These are phyloP conservation scores for Neurospora cerealis DNA, from an alignment of 495 filamentous ascomycete genomes.

Conservation along the genomic window DNA sequence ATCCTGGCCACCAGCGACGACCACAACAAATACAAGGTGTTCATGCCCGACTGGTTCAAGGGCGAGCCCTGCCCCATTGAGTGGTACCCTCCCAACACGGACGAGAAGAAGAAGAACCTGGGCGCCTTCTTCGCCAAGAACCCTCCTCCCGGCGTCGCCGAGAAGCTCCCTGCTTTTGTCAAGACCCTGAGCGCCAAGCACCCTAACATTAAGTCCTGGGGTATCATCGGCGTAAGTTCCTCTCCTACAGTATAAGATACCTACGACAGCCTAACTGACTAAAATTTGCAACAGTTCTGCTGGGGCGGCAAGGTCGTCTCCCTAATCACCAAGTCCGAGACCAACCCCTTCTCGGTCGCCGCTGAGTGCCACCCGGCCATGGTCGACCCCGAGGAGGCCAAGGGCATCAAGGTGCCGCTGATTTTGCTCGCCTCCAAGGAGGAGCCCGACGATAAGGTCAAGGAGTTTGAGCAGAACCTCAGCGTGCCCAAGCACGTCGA, in stretches of 20 bases:
- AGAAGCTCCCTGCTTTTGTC: slow-evolving; percentile 54
- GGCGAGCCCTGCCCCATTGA: slow-evolving; percentile 45
- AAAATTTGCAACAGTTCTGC: slow-evolving; percentile 47
- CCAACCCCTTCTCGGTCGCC: slow-evolving; percentile 57
- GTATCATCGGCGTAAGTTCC: slow-evolving; percentile 56
- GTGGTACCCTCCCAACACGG: slow-evolving; percentile 68
- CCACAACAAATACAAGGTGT: slow-evolving; percentile 49
- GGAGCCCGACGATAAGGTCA: slow-evolving; percentile 55
- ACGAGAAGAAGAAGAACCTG: slow-evolving; percentile 69
- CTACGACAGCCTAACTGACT: not conserved
- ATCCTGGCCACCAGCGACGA: slow-evolving; percentile 51
- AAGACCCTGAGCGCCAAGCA: slow-evolving; percentile 43
- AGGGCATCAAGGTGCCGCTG: slow-evolving; percentile 53
- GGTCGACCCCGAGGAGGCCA: slow-evolving; percentile 70
- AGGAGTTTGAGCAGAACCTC: slow-evolving; percentile 59
- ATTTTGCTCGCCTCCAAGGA: slow-evolving; percentile 59
- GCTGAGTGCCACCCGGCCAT: slow-evolving; percentile 78
- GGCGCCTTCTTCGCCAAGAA: slow-evolving; percentile 66
- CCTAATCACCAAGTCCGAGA: slow-evolving; percentile 40
- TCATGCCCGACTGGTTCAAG: slow-evolving; percentile 62
- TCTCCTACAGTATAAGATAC: not conserved
- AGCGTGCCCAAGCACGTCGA: slow-evolving; percentile 63
- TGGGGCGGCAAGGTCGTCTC: slow-evolving; percentile 77
- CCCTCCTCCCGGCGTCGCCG: slow-evolving; percentile 51
- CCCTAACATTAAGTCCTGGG: slow-evolving; percentile 64